Evolutionary conservation across 805 yeast genomes (phyloP).

Genomic region (Saturnispora bothae): DNA sequence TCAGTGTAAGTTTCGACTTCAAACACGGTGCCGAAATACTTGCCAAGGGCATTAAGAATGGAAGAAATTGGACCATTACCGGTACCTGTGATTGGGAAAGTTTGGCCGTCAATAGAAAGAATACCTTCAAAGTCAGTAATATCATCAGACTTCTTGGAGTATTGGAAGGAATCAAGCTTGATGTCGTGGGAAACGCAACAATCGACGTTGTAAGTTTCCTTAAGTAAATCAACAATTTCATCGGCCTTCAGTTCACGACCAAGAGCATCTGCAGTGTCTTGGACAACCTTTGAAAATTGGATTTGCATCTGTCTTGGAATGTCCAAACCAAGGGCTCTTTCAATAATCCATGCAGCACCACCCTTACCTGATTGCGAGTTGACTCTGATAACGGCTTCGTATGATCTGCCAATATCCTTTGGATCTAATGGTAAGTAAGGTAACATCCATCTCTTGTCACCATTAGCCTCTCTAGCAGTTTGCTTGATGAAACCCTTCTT

Average conservation of each 20-base stretch:
- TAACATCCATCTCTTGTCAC: constrained; percentile 49
- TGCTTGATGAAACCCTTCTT: constrained; percentile 34
- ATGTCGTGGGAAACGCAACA: constrained; percentile 26
- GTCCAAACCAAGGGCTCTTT: constrained; percentile 61
- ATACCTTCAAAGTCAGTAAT: constrained; percentile 35
- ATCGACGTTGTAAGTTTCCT: constrained; percentile 42
- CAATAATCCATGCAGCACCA: constrained; percentile 77
- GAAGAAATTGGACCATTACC: constrained; percentile 80
- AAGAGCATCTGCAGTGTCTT: constrained; percentile 47
- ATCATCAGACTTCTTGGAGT: constrained; percentile 27
- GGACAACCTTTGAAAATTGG: constrained; percentile 55
- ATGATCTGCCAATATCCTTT: constrained; percentile 67
- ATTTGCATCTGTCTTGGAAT: constrained; percentile 65
- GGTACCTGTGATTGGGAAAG: constrained; percentile 35
- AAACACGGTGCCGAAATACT: constrained; percentile 39
- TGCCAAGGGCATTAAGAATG: constrained; percentile 52
- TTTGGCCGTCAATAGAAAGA: constrained; percentile 27
- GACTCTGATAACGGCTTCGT: constrained; percentile 75
- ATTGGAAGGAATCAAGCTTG: constrained; percentile 32
- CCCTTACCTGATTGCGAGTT: constrained; percentile 85
- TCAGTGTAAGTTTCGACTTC: constrained; percentile 62
- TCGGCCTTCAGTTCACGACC: constrained; percentile 63
- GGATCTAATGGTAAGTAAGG: constrained; percentile 79
- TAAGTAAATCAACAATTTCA: constrained; percentile 52
- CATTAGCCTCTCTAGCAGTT: constrained; percentile 38